These are phyloP conservation scores for Colletotrichum cereale DNA, from an alignment of 2,329 filamentous ascomycete genomes.

Conservation along the genomic window DNA sequence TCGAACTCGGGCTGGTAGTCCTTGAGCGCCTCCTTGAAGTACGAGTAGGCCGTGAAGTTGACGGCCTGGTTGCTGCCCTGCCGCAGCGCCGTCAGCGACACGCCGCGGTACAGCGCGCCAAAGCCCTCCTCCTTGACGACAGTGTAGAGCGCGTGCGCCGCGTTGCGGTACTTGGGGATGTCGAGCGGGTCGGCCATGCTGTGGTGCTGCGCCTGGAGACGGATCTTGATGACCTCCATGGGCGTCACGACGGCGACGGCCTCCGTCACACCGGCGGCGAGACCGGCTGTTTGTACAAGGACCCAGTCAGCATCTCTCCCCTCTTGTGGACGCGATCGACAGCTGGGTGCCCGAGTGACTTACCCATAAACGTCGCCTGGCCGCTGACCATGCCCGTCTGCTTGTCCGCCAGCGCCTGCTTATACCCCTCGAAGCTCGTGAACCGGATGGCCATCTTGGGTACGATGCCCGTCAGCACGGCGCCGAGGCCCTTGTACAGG, in stretches of 20 bases:
- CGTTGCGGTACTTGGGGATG: constrained; percentile 96
- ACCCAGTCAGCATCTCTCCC: constrained; percentile 5
- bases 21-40: constrained; percentile 87
- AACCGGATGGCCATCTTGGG: constrained; percentile 99
- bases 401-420: constrained; percentile 80
- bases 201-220: constrained; percentile 97
- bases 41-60: constrained; percentile 98
- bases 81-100: constrained; percentile 90
- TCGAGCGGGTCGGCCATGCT: constrained; percentile 97
- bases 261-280: constrained; percentile 94
- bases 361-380: constrained; percentile 71
- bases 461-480: constrained; percentile 94
- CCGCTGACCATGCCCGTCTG: constrained; percentile 77
- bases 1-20: constrained; percentile 77
- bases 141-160: constrained; percentile 85
- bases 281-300: constrained; percentile 69
- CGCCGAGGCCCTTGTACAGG: constrained; percentile 98
- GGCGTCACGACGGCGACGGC: constrained; percentile 96
- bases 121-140: constrained; percentile 92
- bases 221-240: constrained; percentile 99
- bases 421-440: constrained; percentile 96
- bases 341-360: constrained; percentile 8
- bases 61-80: constrained; percentile 98
- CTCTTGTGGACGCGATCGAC: neutral
- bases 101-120: constrained; percentile 90